These are phyloP conservation scores for Alternaria incomplexa DNA, from an alignment of 2,329 filamentous ascomycete genomes.

Conservation along the genomic window DNA sequence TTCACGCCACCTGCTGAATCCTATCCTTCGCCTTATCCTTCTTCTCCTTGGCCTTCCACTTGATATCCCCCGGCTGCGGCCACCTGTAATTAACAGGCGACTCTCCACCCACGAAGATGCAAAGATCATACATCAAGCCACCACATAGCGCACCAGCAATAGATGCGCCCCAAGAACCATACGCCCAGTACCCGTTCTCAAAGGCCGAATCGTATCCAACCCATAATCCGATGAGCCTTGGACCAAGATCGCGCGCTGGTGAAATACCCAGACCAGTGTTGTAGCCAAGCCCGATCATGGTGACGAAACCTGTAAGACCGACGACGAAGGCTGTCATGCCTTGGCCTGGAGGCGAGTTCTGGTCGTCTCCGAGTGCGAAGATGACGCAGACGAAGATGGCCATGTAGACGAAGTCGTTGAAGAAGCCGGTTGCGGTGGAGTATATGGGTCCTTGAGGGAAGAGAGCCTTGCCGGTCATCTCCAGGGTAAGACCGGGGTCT, in stretches of 20 bases:
- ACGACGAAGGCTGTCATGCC: constrained; percentile 57
- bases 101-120: constrained; percentile 42
- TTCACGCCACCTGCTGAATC: constrained; percentile 16
- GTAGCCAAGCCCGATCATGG: constrained; percentile 35
- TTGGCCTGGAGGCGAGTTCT: constrained; percentile 53
- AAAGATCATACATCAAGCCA: constrained; percentile 37
- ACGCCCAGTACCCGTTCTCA: constrained; percentile 34
- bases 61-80: constrained; percentile 32
- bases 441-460: constrained; percentile 65
- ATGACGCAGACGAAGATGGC: constrained; percentile 72
- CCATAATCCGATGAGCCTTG: constrained; percentile 70
- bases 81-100: constrained; percentile 40
- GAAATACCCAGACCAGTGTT: constrained; percentile 62
- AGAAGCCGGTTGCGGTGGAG: constrained; percentile 70
- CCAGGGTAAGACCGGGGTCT: constrained; percentile 54
- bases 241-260: constrained; percentile 73
- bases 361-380: constrained; percentile 65
- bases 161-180: constrained; percentile 33
- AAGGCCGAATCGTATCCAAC: constrained; percentile 67
- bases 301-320: constrained; percentile 32
- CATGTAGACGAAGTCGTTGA: constrained; percentile 72
- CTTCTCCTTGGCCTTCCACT: constrained; percentile 19
- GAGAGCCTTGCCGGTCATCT: constrained; percentile 60
- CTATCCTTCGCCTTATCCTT: constrained; percentile 25
- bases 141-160: constrained; percentile 35